Conservation (phyloP, 306 rosid species). For the Dicorynia guianensis region DNA sequence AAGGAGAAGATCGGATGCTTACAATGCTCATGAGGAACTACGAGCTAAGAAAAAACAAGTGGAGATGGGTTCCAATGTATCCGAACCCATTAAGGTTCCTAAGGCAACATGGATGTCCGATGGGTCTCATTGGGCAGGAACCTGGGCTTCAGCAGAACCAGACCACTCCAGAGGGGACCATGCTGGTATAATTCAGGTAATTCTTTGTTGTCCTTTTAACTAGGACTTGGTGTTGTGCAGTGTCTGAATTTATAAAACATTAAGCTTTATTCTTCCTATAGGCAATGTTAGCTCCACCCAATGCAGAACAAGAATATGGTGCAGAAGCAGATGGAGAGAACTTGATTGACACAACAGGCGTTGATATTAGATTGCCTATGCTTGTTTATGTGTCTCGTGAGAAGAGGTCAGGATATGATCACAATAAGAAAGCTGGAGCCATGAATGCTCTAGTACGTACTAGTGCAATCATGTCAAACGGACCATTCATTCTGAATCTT, state of each 20-base stretch:
- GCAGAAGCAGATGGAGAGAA: slow-evolving; percentile 65
- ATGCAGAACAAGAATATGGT: slow-evolving; percentile 75
- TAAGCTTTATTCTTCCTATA: slow-evolving; percentile 34
- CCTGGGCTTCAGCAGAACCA: slow-evolving; percentile 76
- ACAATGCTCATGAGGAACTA: slow-evolving; percentile 63
- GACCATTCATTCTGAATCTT: slow-evolving; percentile 85
- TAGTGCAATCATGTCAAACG: slow-evolving; percentile 89
- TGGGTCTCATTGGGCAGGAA: slow-evolving; percentile 83
- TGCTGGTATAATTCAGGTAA: slow-evolving; percentile 88
- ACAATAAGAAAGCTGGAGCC: slow-evolving; percentile 93
- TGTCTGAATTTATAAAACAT: neutral
- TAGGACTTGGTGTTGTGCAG: neutral
- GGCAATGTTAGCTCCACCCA: slow-evolving; percentile 93
- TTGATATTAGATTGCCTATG: slow-evolving; percentile 81
- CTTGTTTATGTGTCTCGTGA: slow-evolving; percentile 87
- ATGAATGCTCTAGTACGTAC: slow-evolving; percentile 91
- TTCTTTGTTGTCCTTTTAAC: neutral
- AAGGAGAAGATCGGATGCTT: slow-evolving; percentile 63
- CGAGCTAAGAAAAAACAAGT: slow-evolving; percentile 57
- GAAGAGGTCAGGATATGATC: slow-evolving; percentile 83
- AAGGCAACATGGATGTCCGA: slow-evolving; percentile 68
- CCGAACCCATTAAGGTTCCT: slow-evolving; percentile 46
- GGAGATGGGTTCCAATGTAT: slow-evolving; percentile 57
- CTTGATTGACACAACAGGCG: slow-evolving; percentile 75
- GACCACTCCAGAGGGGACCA: slow-evolving; percentile 91